Evolutionary conservation across 768 basidiomycete species (phyloP).

Genomic region (Naematelia aurantialba): DNA sequence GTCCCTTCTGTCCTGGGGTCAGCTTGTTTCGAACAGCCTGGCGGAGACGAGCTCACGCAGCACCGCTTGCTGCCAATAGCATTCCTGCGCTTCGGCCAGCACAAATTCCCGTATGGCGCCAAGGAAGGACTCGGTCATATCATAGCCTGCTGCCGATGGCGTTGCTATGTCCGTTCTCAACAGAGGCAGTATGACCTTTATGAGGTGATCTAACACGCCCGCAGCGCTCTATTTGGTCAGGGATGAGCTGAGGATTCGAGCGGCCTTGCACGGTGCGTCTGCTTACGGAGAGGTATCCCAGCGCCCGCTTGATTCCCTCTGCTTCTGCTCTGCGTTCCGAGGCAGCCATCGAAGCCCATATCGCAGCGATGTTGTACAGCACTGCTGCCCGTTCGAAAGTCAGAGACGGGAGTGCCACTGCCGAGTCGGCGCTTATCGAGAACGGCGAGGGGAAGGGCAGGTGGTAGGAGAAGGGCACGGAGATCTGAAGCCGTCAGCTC

Average conservation of each 20-base stretch:
- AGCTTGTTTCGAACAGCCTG: background rate
- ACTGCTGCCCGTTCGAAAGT: constrained; percentile 73
- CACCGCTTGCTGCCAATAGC: constrained; percentile 89
- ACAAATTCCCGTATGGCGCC: constrained; percentile 68
- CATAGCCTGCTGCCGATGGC: constrained; percentile 51
- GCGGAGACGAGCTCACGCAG: constrained; percentile 58
- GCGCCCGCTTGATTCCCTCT: constrained; percentile 82
- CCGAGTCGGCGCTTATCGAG: constrained; percentile 52
- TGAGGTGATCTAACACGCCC: constrained; percentile 43
- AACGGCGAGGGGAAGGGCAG: constrained; percentile 61
- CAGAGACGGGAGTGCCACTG: constrained; percentile 68
- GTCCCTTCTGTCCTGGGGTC: constrained; percentile 52
- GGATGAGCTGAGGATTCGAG: background rate
- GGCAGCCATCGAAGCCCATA: constrained; percentile 76
- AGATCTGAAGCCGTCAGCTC: constrained; percentile 33
- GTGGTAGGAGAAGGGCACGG: constrained; percentile 59
- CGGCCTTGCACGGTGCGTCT: background rate
- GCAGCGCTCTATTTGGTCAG: constrained; percentile 35
- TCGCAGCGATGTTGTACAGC: constrained; percentile 78
- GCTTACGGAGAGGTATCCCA: constrained; percentile 49
- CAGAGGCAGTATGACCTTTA: constrained; percentile 35
- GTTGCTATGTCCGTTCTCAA: constrained; percentile 38
- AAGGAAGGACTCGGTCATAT: constrained; percentile 64
- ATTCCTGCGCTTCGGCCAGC: constrained; percentile 94
- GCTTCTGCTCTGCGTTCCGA: constrained; percentile 50